A percentile compares a stretch with the other conserved stretches of the same genome.
Conservation (phyloP, 2,329 filamentous ascomycete species). For the Monilinia laxa region DNA sequence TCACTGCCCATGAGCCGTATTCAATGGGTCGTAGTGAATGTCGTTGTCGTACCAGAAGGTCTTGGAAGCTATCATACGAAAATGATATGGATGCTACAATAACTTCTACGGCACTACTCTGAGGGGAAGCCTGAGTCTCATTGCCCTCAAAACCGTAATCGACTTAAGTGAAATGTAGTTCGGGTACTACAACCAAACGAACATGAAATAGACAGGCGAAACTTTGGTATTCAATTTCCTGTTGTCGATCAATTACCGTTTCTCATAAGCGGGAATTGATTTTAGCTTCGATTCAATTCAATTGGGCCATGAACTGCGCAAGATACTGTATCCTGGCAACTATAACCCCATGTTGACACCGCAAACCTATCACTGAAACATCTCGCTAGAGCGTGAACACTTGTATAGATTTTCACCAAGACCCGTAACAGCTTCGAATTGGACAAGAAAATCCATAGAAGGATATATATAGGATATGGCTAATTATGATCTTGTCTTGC, state of each 20-base stretch:
- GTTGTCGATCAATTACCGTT: not conserved
- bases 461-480: not conserved
- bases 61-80: not conserved
- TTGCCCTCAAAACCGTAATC: not conserved
- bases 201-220: no score
- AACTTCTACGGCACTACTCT: not conserved
- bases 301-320: not conserved
- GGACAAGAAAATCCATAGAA: not conserved
- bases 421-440: not conserved
- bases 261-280: no score
- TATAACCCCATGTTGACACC: no score
- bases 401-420: not conserved
- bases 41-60: not conserved
- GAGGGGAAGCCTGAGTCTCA: not conserved
- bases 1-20: not conserved
- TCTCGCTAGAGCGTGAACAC: not conserved
- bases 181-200: not conserved
- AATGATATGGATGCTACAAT: not conserved
- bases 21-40: not conserved
- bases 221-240: not conserved
- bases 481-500: not conserved
- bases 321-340: no score
- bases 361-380: not conserved
- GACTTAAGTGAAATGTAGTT: not conserved
- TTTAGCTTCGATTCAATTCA: not conserved